phyloP scores from a whole-genome alignment of 2,329 filamentous ascomycete species.

The Fusarium sarcochroum region DNA sequence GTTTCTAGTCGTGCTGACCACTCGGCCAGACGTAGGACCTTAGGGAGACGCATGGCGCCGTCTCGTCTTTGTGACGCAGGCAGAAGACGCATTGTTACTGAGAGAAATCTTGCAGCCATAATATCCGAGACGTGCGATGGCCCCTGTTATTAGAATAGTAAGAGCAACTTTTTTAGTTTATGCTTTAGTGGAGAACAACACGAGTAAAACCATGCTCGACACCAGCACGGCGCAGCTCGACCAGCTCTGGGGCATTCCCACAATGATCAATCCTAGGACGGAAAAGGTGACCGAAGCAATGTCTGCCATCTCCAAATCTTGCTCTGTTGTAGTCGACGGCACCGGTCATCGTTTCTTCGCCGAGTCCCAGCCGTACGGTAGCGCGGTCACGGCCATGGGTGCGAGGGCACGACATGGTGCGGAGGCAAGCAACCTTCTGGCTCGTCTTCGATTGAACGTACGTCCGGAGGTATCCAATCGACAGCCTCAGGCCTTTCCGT shows the following conservation, averaged over 20 bases:
- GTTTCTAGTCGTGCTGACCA: no score
- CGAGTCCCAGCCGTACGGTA: slow-evolving; percentile 6
- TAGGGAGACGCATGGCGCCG: no score
- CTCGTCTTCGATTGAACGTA: background rate
- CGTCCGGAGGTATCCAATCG: background rate
- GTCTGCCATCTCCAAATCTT: slow-evolving; percentile 2
- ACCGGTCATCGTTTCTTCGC: slow-evolving; percentile 1
- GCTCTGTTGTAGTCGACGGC: background rate
- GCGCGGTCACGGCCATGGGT: background rate
- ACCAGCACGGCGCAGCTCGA: background rate
- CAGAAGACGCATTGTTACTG: no score
- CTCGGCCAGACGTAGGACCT: no score
- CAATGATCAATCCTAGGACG: background rate
- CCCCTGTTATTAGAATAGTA: no score
- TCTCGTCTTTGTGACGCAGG: no score
- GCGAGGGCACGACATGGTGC: background rate
- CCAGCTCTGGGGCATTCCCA: slow-evolving; percentile 7
- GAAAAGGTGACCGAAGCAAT: background rate
- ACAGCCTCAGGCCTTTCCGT: background rate
- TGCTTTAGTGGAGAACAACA: no score
- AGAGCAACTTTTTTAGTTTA: no score
- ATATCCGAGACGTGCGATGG: no score
- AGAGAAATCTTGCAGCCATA: no score
- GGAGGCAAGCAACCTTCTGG: background rate
- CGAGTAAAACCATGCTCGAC: no score